Evolutionary conservation across 1,284 basidiomycete genomes (phyloP).

Genomic region (Cryptococcus sp.): DNA sequence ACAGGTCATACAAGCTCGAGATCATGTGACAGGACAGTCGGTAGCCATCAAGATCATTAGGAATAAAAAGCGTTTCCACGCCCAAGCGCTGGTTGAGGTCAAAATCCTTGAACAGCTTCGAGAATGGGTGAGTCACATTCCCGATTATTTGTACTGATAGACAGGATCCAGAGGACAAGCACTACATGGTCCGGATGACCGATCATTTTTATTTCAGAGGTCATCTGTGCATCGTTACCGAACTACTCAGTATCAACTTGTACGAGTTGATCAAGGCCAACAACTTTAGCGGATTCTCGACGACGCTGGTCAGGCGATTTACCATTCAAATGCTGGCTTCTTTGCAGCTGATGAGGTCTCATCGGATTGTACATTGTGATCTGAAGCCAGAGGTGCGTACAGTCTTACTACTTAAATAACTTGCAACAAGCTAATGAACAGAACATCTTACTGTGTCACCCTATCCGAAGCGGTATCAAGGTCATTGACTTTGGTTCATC

Average conservation of each 20-base stretch:
- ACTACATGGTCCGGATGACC: constrained; percentile 96
- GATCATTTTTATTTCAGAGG: constrained; percentile 98
- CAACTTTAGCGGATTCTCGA: constrained; percentile 94
- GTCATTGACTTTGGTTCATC: constrained; percentile 99
- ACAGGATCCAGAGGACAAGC: constrained; percentile 94
- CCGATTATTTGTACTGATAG: constrained; percentile 1
- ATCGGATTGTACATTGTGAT: constrained; percentile 99
- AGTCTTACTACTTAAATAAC: neutral
- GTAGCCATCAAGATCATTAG: constrained; percentile 99
- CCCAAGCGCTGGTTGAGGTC: constrained; percentile 97
- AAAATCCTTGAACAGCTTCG: constrained; percentile 94
- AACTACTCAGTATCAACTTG: constrained; percentile 94
- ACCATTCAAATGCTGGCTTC: constrained; percentile 92
- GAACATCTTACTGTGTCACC: constrained; percentile 94
- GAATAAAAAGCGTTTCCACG: constrained; percentile 99
- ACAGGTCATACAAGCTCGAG: constrained; percentile 92
- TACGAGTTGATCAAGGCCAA: constrained; percentile 99
- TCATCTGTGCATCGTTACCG: constrained; percentile 98
- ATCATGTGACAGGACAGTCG: constrained; percentile 92
- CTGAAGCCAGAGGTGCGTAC: constrained; percentile 83
- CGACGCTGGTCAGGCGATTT: constrained; percentile 88
- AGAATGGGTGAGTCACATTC: constrained; percentile 72
- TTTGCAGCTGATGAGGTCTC: constrained; percentile 87
- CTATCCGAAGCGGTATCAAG: constrained; percentile 92
- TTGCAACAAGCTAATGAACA: constrained; percentile 38